These are phyloP conservation scores for Oryza coarctata DNA, from an alignment of 176 grass and related monocot genomes.

Conservation along the genomic window DNA sequence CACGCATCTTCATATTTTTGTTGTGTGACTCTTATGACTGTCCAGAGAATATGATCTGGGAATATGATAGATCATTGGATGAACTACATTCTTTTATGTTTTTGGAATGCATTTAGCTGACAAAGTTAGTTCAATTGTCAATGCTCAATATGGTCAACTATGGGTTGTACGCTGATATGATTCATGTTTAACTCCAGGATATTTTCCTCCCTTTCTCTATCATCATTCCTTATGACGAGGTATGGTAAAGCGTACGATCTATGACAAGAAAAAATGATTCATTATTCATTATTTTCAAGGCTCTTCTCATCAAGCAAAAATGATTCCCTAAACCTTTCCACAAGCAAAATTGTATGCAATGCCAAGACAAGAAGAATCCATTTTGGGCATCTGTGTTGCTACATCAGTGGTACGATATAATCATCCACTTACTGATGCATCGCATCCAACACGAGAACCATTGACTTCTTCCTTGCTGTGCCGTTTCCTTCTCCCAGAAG, in stretches of 20 bases:
- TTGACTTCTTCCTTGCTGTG: too few species aligned
- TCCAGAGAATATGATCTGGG: too few species aligned
- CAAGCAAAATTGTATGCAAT: conserved; percentile 20
- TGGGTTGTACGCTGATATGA: conserved; percentile 33
- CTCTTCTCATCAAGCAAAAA: not conserved
- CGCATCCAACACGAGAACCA: conserved; percentile 27
- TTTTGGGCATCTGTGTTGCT: conserved; percentile 20
- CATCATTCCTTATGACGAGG: not conserved
- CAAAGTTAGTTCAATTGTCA: too few species aligned
- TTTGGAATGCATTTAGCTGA: too few species aligned
- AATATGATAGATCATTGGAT: too few species aligned
- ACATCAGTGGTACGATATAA: conserved; percentile 32
- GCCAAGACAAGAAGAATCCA: conserved; percentile 11
- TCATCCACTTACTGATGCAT: conserved; percentile 13
- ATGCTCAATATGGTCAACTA: too few species aligned
- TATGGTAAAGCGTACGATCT: too few species aligned
- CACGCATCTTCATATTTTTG: too few species aligned
- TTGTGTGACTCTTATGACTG: too few species aligned
- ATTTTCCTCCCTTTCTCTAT: conserved; percentile 1
- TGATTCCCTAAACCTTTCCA: not conserved
- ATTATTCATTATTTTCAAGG: not conserved
- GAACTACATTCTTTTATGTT: too few species aligned
- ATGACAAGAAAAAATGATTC: too few species aligned
- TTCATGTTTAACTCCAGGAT: not conserved
- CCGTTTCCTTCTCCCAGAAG: too few species aligned